Evolutionary conservation across 225 moss, liverwort and hornwort genomes (phyloP).

Genomic region (Lunularia cruciata): DNA sequence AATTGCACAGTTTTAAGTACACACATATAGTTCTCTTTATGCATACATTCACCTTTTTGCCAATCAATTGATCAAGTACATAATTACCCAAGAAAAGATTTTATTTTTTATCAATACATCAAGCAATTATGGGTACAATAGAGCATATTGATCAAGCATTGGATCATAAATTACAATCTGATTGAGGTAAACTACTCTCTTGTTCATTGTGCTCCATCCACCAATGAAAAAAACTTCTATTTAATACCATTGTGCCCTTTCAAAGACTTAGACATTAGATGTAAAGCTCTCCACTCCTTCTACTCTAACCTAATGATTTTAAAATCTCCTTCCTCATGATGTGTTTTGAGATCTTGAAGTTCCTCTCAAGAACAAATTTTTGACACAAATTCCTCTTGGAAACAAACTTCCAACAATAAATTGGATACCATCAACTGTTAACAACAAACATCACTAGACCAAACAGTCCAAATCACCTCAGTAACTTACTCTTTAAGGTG

Average conservation of each 20-base stretch:
- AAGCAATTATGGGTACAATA: background rate
- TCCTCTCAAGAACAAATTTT: too few species aligned
- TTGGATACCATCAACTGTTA: too few species aligned
- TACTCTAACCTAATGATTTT: constrained; percentile 31
- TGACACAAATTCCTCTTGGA: too few species aligned
- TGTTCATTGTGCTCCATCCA: constrained; percentile 28
- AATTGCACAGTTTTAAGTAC: too few species aligned
- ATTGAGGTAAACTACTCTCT: constrained; percentile 21
- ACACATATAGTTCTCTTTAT: background rate
- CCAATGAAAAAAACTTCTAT: constrained; percentile 43
- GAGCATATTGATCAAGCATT: constrained; percentile 38
- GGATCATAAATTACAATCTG: constrained; percentile 46
- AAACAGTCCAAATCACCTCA: too few species aligned
- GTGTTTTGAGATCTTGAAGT: too few species aligned
- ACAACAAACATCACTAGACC: too few species aligned
- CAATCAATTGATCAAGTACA: background rate
- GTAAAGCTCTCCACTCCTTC: constrained; percentile 36
- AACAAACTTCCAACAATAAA: too few species aligned
- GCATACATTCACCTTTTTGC: too few species aligned
- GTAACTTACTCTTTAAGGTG: too few species aligned
- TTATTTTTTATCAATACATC: too few species aligned
- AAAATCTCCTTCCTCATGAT: too few species aligned
- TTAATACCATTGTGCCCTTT: constrained; percentile 37
- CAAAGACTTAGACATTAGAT: constrained; percentile 29
- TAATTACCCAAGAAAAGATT: background rate